These are phyloP conservation scores for Xylaria sp. DNA, from an alignment of 2,329 filamentous ascomycete species.

Conservation along the genomic window DNA sequence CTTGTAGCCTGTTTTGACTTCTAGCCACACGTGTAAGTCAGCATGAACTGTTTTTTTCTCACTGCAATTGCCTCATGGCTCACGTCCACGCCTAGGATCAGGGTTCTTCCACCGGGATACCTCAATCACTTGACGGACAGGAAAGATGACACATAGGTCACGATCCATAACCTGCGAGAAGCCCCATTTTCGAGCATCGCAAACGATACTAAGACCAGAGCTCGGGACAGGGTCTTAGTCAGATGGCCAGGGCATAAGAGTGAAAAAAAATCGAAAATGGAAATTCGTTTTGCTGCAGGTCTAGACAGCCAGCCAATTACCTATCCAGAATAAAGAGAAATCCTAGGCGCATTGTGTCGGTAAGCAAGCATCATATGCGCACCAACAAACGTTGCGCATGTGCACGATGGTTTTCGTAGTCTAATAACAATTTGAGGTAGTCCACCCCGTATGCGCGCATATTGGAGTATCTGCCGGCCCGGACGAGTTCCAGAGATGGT, in stretches of 20 bases:
- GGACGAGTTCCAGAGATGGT: slow-evolving; percentile 3
- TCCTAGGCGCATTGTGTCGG: background rate
- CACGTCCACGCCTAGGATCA: background rate
- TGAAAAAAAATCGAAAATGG: background rate
- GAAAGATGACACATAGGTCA: background rate
- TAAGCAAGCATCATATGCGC: slow-evolving; percentile 6
- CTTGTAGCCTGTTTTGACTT: background rate
- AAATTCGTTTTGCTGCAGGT: background rate
- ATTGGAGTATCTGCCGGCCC: slow-evolving; percentile 3
- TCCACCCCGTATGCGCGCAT: slow-evolving; percentile 8
- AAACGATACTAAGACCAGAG: background rate
- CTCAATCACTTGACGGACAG: background rate
- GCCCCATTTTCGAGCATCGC: background rate
- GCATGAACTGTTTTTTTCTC: background rate
- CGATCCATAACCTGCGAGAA: background rate
- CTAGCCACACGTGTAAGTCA: background rate
- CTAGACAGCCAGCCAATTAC: background rate
- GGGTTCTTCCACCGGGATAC: background rate
- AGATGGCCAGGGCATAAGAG: background rate
- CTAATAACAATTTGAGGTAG: background rate
- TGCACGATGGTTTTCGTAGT: slow-evolving; percentile 12
- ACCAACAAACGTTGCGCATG: slow-evolving; percentile 13
- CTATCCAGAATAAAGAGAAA: slow-evolving; percentile 4
- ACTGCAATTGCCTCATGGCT: background rate
- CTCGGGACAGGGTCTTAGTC: background rate